Evolutionary conservation across 192 early-diverging fungal genomes (phyloP).

Genomic region (Chytriomyces hyalinus): DNA sequence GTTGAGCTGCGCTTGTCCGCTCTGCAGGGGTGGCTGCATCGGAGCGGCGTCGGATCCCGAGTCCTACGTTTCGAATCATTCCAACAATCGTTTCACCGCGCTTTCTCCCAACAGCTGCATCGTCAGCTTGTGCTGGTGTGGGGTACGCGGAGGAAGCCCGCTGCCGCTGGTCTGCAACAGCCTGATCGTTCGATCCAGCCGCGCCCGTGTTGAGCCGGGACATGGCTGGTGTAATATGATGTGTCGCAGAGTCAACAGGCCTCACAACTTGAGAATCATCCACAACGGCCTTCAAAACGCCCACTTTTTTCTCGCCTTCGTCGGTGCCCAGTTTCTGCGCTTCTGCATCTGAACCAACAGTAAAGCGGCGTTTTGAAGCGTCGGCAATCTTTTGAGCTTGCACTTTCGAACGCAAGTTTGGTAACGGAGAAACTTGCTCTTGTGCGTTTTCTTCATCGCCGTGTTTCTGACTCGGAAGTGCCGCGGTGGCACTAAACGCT

Average conservation of each 20-base stretch:
- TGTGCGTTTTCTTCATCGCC: no score
- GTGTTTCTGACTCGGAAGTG: slow-evolving; percentile 1
- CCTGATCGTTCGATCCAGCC: no score
- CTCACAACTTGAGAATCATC: no score
- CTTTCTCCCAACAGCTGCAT: not conserved
- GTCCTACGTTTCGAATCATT: slow-evolving; percentile 33
- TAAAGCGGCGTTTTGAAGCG: slow-evolving; percentile 49
- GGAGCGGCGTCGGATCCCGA: slow-evolving; percentile 3
- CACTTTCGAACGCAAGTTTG: slow-evolving; percentile 18
- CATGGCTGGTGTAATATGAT: not conserved
- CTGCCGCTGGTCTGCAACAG: no score
- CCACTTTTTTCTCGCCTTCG: slow-evolving; percentile 1
- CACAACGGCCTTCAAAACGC: not conserved
- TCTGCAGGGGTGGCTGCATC: not conserved
- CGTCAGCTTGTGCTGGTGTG: not conserved
- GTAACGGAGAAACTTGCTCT: slow-evolving; percentile 8
- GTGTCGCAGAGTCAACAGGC: no score
- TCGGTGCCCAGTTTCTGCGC: slow-evolving; percentile 48
- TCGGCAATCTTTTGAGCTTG: not conserved
- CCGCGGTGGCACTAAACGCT: slow-evolving; percentile 10
- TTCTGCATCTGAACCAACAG: slow-evolving; percentile 58
- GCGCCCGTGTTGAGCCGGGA: not conserved
- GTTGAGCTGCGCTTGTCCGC: not conserved
- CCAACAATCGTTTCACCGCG: slow-evolving; percentile 56
- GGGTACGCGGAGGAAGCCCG: not conserved